Base-by-base conservation (phyloP, 2,329 filamentous ascomycete genomes). In the Alternaria alternata region DNA sequence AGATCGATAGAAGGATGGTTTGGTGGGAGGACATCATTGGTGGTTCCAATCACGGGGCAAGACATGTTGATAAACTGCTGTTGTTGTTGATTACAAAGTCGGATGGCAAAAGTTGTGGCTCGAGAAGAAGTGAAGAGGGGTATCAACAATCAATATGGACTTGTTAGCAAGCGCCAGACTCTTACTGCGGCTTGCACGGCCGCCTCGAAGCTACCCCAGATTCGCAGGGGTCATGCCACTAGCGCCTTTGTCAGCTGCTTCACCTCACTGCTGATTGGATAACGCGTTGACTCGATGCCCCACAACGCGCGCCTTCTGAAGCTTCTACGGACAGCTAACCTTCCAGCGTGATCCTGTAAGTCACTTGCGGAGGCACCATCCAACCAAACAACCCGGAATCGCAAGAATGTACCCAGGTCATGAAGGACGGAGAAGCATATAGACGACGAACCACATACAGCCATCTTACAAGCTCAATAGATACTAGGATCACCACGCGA, bases 21-120 rank as follows among this genome's bases (percentile, higher is more conserved):
- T 7, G 80, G 80, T 1, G 80, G 80, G 28, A 81, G 79, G 30
- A 80, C 78, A 56, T 76, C 74, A 67, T 79, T 81, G 14, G 79
- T 81, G 2, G 78, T 80, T 63, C 79, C 79, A 53, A 81, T 77
- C 18, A 81, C 74, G 61, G 76, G 76, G 66, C 75, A 77, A 28
- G 71, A 55, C 72, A 72, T 72, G 41, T 51, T 59, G 48, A 51
- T 39, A 11, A 41, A 16, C 30, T 16, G 41, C 16, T 55, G 49
- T 36, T 28, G 41, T 38, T 48, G 24, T 5, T 51, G 32, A 16
- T 49, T 51, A 36, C 14, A 51, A 20, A 34, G 39, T 26, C 18
- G 7, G 14, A 5, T 41, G 42, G 24, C 20, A 18, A 26, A 26
- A 6, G 32, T 41, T 24, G 24, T 11, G 26, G 16, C 6, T 47